Evolutionary conservation across 2,329 filamentous ascomycete genomes (phyloP), one percentile per base, ranked within the genome.

Genomic region (Bipolaris oryzae): DNA sequence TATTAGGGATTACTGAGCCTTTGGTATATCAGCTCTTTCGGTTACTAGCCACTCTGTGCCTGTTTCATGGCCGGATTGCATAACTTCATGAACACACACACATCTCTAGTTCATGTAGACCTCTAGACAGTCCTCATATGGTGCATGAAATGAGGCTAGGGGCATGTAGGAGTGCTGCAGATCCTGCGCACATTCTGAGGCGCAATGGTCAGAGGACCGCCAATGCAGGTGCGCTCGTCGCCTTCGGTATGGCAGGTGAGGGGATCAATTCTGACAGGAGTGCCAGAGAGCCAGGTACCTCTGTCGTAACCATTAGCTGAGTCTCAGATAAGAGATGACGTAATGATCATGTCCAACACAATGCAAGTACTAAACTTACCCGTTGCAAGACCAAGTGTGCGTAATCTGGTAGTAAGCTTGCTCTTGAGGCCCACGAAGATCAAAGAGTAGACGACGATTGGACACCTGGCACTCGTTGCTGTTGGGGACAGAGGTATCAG

Each of bases 311-410:
- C 48, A 11, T 60, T 31, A 61, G 48, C 18, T 23, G n/a, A 39
- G 6, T 7, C n/a, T 7, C 7, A 42, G 7, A 31, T 2, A 21
- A 20, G 7, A 38, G 18, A 3, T 3, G 10, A 33, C 9, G 33
- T 21, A 10, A 7, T 21, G 20, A 6, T n/a, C 20, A 16, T n/a
- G 20, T 23, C 38, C 11, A 41, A 41, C 7, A 18, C 37, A 11
- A 21, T 15, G 18, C 2, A 37, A 41, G 38, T 23, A 23, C 20
- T 23, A 41, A 16, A 67, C 69, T 53, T 53, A 74, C 72, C 63
- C 64, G 31, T 67, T 55, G 50, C 72, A 74, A 18, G 38, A 45
- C 71, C 71, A 74, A 6, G 56, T 57, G 55, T 74, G 72, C 1
- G 61, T 63, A 34, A 74, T 59, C 39, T 68, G 66, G 48, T 68